A percentile compares a stretch with the other conserved stretches of the same genome.
These are phyloP conservation scores for Deinandra increscens DNA, from an alignment of 129 eudicot genomes.

Conservation along the genomic window DNA sequence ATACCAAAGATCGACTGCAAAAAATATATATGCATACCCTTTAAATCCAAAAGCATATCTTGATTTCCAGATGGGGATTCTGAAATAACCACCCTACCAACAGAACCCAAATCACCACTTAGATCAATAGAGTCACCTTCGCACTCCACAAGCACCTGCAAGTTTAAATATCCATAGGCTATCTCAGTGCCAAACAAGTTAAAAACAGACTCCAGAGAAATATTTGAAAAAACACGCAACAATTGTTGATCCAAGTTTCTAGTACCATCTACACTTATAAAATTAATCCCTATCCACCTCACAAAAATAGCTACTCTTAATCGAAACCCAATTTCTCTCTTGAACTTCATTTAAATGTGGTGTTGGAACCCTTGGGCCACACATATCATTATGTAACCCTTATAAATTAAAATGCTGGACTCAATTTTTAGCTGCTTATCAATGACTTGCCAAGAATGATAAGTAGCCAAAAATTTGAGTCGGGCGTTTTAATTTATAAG, in stretches of 20 bases:
- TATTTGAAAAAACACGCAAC: not conserved
- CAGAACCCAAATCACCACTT: slow-evolving; percentile 97
- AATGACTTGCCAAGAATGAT: no score
- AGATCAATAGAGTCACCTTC: slow-evolving; percentile 95
- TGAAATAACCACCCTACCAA: slow-evolving; percentile 78
- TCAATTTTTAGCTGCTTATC: no score
- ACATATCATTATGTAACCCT: no score
- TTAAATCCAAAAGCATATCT: slow-evolving; percentile 87
- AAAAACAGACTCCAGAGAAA: slow-evolving; percentile 14
- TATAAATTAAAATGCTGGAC: no score
- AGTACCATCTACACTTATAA: not conserved
- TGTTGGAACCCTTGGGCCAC: no score
- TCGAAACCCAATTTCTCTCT: no score
- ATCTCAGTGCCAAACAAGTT: not conserved
- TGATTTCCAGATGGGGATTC: slow-evolving; percentile 55
- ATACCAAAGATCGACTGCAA: slow-evolving; percentile 7
- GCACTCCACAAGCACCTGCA: slow-evolving; percentile 97
- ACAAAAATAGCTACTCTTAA: not conserved
- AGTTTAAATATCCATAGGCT: slow-evolving; percentile 16
- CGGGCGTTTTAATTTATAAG: no score
- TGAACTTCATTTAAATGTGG: no score
- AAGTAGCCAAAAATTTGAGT: no score
- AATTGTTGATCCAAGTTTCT: not conserved
- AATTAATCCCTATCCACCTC: slow-evolving; percentile 1
- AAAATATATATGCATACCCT: slow-evolving; percentile 46